Conservation (phyloP, 805 yeast species). For the Myxozyma neotropica region DNA sequence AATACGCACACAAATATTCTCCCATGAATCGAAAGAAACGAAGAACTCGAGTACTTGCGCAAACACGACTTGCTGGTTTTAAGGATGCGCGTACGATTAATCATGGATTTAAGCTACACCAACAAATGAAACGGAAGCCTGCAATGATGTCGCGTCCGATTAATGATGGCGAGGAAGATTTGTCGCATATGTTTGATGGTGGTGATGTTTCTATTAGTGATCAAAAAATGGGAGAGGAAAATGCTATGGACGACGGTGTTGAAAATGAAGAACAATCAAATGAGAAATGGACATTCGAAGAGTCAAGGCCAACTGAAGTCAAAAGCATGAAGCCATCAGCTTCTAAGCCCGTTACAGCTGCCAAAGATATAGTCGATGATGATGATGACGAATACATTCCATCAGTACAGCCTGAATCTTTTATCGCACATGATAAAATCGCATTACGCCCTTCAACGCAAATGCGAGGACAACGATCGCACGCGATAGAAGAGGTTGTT, state of each 20-base stretch:
- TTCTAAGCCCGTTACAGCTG: neutral
- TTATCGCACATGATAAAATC: too few relatives aligned
- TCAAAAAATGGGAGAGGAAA: neutral
- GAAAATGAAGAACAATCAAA: neutral
- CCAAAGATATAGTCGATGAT: neutral
- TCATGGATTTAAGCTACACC: slow-evolving; percentile 1
- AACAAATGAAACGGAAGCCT: neutral
- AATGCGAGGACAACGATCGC: neutral
- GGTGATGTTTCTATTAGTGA: neutral
- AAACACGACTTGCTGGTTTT: slow-evolving; percentile 13
- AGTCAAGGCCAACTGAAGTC: too few relatives aligned
- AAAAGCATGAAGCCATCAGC: too few relatives aligned
- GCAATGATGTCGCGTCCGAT: neutral
- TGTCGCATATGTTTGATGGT: neutral
- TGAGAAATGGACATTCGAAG: too few relatives aligned
- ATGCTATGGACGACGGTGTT: neutral
- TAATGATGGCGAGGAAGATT: neutral
- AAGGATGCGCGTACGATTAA: neutral
- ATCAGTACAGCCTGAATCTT: too few relatives aligned
- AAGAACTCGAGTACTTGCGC: neutral
- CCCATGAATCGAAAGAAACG: neutral
- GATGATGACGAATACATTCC: too few relatives aligned
- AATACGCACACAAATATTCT: too few relatives aligned
- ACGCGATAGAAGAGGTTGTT: neutral
- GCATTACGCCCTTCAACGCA: too few relatives aligned